Evolutionary conservation across 108 stramenopile species (phyloP).

Genomic region (Hondaea fermentalgiana): DNA sequence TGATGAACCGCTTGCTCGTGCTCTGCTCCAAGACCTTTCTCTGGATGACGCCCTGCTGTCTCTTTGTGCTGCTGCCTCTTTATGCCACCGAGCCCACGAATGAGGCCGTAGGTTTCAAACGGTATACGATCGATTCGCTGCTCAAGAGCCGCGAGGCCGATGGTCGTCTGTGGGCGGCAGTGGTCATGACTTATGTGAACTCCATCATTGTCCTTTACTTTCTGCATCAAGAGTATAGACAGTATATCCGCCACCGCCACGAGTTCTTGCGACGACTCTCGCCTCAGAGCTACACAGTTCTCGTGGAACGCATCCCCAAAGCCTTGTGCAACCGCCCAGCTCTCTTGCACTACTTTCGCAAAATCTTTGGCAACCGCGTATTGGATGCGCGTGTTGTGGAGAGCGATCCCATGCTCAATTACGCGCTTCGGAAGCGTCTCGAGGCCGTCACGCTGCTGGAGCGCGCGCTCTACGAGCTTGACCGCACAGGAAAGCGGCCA

Average conservation of each 20-base stretch:
- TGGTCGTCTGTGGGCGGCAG: neutral
- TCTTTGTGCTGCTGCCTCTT: constrained; percentile 14
- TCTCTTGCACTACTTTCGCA: neutral
- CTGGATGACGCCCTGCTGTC: neutral
- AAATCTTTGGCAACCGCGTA: constrained; percentile 13
- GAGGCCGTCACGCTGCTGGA: neutral
- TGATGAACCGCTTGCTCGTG: constrained; percentile 11
- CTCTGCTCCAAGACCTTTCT: neutral
- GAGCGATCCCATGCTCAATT: constrained; percentile 16
- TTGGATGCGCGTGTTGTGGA: neutral
- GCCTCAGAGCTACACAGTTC: neutral
- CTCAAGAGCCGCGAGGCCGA: neutral
- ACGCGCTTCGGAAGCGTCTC: neutral
- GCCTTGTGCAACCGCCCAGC: neutral
- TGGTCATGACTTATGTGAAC: neutral
- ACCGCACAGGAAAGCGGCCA: neutral
- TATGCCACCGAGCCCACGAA: neutral
- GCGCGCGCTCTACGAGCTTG: neutral
- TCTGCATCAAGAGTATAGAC: neutral
- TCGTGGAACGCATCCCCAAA: constrained; percentile 14
- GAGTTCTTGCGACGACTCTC: neutral
- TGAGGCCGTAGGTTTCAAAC: neutral
- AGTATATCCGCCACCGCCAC: neutral
- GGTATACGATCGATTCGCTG: neutral
- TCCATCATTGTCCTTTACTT: neutral